Evolutionary conservation across 2,329 filamentous ascomycete species (phyloP), one percentile per base, ranked within the genome.

Genomic region (Alternaria solani): DNA sequence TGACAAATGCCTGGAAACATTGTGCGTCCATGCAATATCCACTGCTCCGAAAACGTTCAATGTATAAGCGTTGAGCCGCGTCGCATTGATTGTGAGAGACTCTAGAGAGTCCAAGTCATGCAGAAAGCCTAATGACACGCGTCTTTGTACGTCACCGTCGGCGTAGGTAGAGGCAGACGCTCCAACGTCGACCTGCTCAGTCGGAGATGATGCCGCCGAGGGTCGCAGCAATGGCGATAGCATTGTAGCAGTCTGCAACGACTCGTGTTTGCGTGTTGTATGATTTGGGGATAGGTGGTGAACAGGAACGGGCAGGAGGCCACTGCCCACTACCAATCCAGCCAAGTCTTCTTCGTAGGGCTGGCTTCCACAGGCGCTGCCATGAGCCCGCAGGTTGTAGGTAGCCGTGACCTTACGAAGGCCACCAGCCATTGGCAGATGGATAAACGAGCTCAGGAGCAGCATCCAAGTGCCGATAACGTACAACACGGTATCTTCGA

Each of bases 11-110:
- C 65, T 55, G 11, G 69, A 72, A 3, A 36, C 0, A 36, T 36
- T 36, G 32, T 36, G 32, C 0, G 32, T 71, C 64, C 62, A 72
- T 8, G 25, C n/a, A 12, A 72, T 59, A 0, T 66, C 51, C 5
- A 71, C 65, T 6, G 64, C 67, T 6, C 65, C 61, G 6, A 68
- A 51, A 1, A 62, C 52, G 18, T 59, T 63, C 7, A 72, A 47
- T 0, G 61, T 67, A 18, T 63, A 71, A 0, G 64, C 61, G n/a
- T 72, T 71, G 7, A 72, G 61, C 4, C 57, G 46, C 12, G 30
- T 34, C 7, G 46, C 46, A 30, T 48, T 5, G 5, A 48, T 32
- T 1, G 28, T 34, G 2, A 48, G 46, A 1, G 46, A 48, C 2
- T 48, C 30, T 5, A 48, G 6, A 9, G 30, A 36, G 20, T 48